phyloP scores from a whole-genome alignment of 2,329 filamentous ascomycete genomes.

The Fusarium napiforme region DNA sequence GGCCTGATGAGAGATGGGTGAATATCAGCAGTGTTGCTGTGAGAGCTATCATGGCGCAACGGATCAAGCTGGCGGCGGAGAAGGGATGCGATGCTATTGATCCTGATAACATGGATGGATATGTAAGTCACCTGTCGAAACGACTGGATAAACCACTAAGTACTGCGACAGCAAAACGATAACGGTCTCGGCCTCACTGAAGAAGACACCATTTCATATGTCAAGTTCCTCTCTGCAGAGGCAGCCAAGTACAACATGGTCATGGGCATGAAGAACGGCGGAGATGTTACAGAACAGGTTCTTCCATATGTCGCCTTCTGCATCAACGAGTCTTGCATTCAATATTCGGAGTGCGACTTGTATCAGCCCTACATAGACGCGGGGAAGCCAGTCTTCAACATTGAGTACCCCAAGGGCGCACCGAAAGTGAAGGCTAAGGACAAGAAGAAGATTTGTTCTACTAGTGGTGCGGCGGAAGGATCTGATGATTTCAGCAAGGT shows the following conservation, averaged over 20 bases:
- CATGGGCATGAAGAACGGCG: conserved; percentile 75
- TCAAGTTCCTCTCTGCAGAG: conserved; percentile 67
- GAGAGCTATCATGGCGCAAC: conserved; percentile 69
- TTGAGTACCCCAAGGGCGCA: conserved; percentile 69
- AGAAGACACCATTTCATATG: conserved; percentile 65
- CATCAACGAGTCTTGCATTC: conserved; percentile 75
- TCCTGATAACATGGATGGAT: conserved; percentile 76
- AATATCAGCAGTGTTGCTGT: conserved; percentile 66
- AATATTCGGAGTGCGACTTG: conserved; percentile 67
- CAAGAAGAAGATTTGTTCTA: conserved; percentile 56
- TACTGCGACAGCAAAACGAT: conserved; percentile 67
- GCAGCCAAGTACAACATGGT: conserved; percentile 64
- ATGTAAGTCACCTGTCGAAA: conserved; percentile 54
- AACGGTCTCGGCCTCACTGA: conserved; percentile 69
- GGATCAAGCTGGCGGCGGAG: conserved; percentile 65
- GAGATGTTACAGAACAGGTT: conserved; percentile 62
- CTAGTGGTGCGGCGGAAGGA: conserved; percentile 46
- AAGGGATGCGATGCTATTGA: conserved; percentile 77
- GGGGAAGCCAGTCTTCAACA: conserved; percentile 7
- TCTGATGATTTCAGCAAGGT: conserved; percentile 68
- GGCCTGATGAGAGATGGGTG: conserved; percentile 75
- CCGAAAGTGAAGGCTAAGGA: conserved; percentile 47
- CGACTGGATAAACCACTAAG: no score
- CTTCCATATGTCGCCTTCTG: conserved; percentile 68
- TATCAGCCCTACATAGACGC: conserved; percentile 65